These are phyloP conservation scores for Starmera dryadoides DNA, from an alignment of 805 yeast genomes.

Conservation along the genomic window DNA sequence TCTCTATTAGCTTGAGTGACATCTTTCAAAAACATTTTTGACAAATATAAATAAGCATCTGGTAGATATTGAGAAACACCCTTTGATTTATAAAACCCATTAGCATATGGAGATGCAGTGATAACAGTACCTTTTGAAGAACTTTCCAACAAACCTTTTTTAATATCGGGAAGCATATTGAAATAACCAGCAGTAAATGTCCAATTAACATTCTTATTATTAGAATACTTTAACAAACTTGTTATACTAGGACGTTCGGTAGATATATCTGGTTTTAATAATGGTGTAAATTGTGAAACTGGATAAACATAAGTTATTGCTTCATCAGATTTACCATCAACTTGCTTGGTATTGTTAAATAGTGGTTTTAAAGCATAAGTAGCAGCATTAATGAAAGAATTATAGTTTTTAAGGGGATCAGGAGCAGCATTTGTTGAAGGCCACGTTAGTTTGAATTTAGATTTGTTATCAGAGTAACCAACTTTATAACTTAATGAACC, in stretches of 20 bases:
- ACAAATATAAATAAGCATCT: slow-evolving; percentile 74
- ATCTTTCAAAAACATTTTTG: slow-evolving; percentile 56
- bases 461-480: slow-evolving; percentile 31
- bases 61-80: slow-evolving; percentile 83
- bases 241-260: slow-evolving; percentile 76
- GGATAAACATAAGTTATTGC: slow-evolving; percentile 75
- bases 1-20: slow-evolving; percentile 36
- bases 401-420: slow-evolving; percentile 55
- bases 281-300: slow-evolving; percentile 83
- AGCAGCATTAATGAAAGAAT: slow-evolving; percentile 47
- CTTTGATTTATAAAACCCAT: slow-evolving; percentile 80
- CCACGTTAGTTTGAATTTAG: slow-evolving; percentile 63
- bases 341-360: slow-evolving; percentile 10
- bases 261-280: slow-evolving; percentile 58
- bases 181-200: slow-evolving; percentile 95
- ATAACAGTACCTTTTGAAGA: slow-evolving; percentile 63
- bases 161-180: slow-evolving; percentile 77
- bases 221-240: slow-evolving; percentile 49
- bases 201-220: slow-evolving; percentile 57
- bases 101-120: slow-evolving; percentile 91
- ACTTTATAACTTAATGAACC: slow-evolving; percentile 67
- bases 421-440: slow-evolving; percentile 58
- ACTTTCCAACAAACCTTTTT: slow-evolving; percentile 47
- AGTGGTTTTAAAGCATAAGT: slow-evolving; percentile 22
- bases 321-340: slow-evolving; percentile 5